Conservation (phyloP, 2,329 filamentous ascomycete species). For the Alternaria ethzedia region DNA sequence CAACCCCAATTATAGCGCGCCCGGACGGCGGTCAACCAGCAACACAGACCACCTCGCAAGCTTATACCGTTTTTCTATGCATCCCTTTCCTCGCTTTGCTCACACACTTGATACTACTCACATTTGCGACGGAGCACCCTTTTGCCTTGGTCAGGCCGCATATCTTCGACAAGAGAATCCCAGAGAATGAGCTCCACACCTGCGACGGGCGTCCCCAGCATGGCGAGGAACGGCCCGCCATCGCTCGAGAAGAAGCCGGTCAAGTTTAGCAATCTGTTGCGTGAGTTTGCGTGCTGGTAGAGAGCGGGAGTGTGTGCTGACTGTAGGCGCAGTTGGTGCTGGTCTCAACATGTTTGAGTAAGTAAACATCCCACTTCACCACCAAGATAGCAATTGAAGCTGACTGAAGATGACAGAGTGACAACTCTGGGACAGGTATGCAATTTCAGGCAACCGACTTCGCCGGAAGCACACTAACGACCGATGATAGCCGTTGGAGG, state of each 20-base stretch:
- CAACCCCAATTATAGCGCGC: conserved; percentile 21
- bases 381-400: conserved; percentile 5
- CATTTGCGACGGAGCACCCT: conserved; percentile 80
- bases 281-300: conserved; percentile 51
- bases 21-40: conserved; percentile 20
- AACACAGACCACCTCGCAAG: conserved; percentile 35
- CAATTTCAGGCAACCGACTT: neutral
- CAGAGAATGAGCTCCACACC: conserved; percentile 59
- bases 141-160: conserved; percentile 98
- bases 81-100: conserved; percentile 22
- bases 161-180: conserved; percentile 55
- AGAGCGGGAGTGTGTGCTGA: conserved; percentile 26
- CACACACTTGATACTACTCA: conserved; percentile 15
- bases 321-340: conserved; percentile 68
- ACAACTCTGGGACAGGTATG: conserved; percentile 70
- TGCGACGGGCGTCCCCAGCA: conserved; percentile 54
- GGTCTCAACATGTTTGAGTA: conserved; percentile 95
- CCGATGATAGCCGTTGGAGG: conserved; percentile 83
- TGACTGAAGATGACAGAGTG: conserved; percentile 55
- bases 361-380: conserved; percentile 38
- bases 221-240: conserved; percentile 51
- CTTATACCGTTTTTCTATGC: conserved; percentile 18
- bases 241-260: conserved; percentile 97
- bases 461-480: conserved; percentile 52
- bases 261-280: conserved; percentile 98